Conservation (phyloP, 768 basidiomycete species). For the Tylopilus sp. region DNA sequence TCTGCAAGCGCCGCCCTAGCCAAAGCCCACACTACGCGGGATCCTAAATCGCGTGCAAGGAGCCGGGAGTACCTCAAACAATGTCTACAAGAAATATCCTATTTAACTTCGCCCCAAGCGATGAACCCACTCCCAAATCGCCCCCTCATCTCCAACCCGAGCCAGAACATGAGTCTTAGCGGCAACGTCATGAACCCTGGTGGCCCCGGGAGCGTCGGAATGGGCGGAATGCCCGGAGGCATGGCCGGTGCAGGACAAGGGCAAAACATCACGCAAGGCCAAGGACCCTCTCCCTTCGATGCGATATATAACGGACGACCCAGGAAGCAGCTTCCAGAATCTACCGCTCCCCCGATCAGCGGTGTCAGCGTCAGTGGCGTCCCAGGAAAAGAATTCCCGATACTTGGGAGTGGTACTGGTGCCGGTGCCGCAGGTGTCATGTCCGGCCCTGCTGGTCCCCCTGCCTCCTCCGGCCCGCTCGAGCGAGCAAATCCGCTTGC, state of each 20-base stretch:
- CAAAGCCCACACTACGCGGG: slow-evolving; percentile 77
- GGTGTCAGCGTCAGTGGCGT: slow-evolving; percentile 40
- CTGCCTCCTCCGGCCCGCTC: slow-evolving; percentile 44
- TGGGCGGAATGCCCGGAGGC: slow-evolving; percentile 7
- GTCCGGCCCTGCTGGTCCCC: slow-evolving; percentile 49
- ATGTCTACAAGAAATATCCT: slow-evolving; percentile 98
- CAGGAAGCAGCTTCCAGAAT: slow-evolving; percentile 75
- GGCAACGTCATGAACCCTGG: slow-evolving; percentile 20
- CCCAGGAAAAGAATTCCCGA: slow-evolving; percentile 57
- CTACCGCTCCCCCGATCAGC: slow-evolving; percentile 31
- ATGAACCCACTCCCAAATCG: slow-evolving; percentile 95
- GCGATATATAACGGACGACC: slow-evolving; percentile 78
- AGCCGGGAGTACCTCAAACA: slow-evolving; percentile 98
- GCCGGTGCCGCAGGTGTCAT: slow-evolving; percentile 39
- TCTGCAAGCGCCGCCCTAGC: slow-evolving; percentile 49
- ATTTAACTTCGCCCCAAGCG: slow-evolving; percentile 94
- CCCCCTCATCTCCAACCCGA: slow-evolving; percentile 59
- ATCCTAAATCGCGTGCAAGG: slow-evolving; percentile 93
- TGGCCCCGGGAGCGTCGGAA: slow-evolving; percentile 12
- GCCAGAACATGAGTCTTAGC: slow-evolving; percentile 19
- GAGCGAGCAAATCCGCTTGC: slow-evolving; percentile 50
- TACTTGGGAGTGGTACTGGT: slow-evolving; percentile 48
- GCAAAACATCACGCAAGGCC: slow-evolving; percentile 18
- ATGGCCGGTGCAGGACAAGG: slow-evolving; percentile 16
- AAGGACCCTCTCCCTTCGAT: slow-evolving; percentile 54